phyloP scores from a whole-genome alignment of 345 rosid genomes.

The Syzygium grande region DNA sequence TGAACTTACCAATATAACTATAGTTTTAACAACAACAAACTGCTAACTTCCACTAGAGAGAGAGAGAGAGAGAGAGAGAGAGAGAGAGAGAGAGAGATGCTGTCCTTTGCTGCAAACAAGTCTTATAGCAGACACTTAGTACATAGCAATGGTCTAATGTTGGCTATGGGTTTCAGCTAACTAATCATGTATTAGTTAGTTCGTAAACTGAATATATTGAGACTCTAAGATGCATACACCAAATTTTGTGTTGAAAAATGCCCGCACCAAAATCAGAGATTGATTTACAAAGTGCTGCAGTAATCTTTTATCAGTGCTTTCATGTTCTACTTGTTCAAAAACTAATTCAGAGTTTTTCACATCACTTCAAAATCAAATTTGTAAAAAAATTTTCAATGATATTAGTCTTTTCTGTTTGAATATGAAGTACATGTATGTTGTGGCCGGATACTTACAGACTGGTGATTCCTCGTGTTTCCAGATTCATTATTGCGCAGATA shows the following conservation, averaged over 20 bases:
- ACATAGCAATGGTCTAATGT: not conserved
- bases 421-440: not conserved
- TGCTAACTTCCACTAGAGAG: not conserved
- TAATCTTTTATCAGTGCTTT: not conserved
- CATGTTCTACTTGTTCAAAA: not conserved
- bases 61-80: not conserved
- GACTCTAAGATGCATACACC: not conserved
- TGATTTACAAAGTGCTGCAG: not conserved
- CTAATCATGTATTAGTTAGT: not conserved
- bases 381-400: not conserved
- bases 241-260: not conserved
- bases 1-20: not conserved
- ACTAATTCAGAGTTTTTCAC: not conserved
- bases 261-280: not conserved
- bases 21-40: not conserved
- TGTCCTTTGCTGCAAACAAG: not conserved
- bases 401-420: not conserved
- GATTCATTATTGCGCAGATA: constrained; percentile 70
- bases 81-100: no score
- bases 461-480: constrained; percentile 49
- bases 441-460: constrained; percentile 9
- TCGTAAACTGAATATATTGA: not conserved
- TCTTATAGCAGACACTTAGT: not conserved
- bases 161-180: not conserved
- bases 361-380: no score